A percentile compares a stretch with the other conserved stretches of the same genome.
These are phyloP conservation scores for Hypoxylon fragiforme DNA, from an alignment of 495 filamentous ascomycete species.

Conservation along the genomic window DNA sequence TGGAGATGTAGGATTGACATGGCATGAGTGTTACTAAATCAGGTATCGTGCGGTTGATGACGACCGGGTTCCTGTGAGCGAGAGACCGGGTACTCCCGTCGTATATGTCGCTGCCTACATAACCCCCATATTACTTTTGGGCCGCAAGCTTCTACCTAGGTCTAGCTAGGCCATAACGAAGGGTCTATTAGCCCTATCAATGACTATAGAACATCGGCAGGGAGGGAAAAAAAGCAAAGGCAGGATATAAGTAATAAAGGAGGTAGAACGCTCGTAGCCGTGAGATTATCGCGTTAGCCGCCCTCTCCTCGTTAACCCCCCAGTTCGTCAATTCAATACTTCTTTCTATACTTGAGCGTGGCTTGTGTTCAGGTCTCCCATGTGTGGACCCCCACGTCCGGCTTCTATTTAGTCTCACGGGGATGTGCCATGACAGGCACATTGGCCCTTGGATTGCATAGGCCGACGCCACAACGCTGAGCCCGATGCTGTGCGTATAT, in stretches of 20 bases:
- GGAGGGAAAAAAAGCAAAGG: neutral
- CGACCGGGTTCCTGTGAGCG: conserved; percentile 6
- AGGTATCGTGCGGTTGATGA: conserved; percentile 17
- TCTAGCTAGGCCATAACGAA: neutral
- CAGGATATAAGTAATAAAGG: too few relatives aligned
- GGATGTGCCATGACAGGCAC: conserved; percentile 16
- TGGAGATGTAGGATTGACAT: conserved; percentile 16
- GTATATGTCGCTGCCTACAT: conserved; percentile 10
- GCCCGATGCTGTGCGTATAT: neutral
- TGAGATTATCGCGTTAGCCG: too few relatives aligned
- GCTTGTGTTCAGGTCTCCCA: neutral
- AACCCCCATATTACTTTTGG: neutral
- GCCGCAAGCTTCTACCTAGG: conserved; percentile 9
- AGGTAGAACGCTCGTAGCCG: too few relatives aligned
- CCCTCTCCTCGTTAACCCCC: neutral
- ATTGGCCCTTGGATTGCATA: conserved; percentile 2
- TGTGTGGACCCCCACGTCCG: conserved; percentile 22
- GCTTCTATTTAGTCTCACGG: conserved; percentile 15
- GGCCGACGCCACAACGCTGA: conserved; percentile 8
- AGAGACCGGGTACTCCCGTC: conserved; percentile 25
- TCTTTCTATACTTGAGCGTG: neutral
- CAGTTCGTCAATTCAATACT: neutral
- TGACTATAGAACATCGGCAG: conserved; percentile 9
- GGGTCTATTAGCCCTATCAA: neutral
- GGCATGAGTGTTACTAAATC: conserved; percentile 21